Conservation (phyloP, 192 early-diverging fungal species). For the Podila horticola region DNA sequence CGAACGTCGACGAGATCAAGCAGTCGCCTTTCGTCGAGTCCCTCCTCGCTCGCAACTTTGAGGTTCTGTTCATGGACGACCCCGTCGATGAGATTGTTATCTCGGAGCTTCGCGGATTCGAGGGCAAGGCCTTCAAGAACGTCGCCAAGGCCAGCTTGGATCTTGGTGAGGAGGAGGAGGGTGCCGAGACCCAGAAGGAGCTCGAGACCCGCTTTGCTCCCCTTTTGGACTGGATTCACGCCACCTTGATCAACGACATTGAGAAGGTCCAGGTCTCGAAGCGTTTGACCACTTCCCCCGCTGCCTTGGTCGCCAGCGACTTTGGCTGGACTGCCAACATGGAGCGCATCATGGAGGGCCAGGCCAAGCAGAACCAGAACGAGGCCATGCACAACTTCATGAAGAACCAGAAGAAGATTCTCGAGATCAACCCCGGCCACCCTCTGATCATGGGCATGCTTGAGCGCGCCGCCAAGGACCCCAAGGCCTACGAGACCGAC, state of each 20-base stretch:
- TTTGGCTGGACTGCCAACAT: slow-evolving; percentile 74
- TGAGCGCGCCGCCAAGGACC: slow-evolving; percentile 57
- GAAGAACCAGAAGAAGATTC: slow-evolving; percentile 68
- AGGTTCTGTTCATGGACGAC: slow-evolving; percentile 87
- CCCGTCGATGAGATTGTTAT: slow-evolving; percentile 82
- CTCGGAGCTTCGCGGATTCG: slow-evolving; percentile 76
- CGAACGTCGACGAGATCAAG: slow-evolving; percentile 71
- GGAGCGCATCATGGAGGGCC: slow-evolving; percentile 67
- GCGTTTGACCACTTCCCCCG: slow-evolving; percentile 80
- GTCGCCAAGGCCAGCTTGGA: slow-evolving; percentile 73
- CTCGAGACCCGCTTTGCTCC: slow-evolving; percentile 64
- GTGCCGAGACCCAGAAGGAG: slow-evolving; percentile 55
- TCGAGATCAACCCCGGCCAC: slow-evolving; percentile 77
- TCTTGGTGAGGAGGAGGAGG: slow-evolving; percentile 68
- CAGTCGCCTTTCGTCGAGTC: slow-evolving; percentile 94
- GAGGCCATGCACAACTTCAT: slow-evolving; percentile 58
- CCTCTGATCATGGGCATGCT: slow-evolving; percentile 68
- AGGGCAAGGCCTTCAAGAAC: slow-evolving; percentile 84
- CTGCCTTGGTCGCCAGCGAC: slow-evolving; percentile 73
- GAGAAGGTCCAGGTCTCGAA: slow-evolving; percentile 77
- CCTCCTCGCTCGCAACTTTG: slow-evolving; percentile 86
- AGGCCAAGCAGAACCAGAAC: slow-evolving; percentile 63
- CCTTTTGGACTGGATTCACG: slow-evolving; percentile 66
- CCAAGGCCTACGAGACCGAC: slow-evolving; percentile 49
- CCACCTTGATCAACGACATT: slow-evolving; percentile 56